These are phyloP conservation scores for Benincasa hispida DNA, from an alignment of 306 rosid genomes.

Conservation along the genomic window DNA sequence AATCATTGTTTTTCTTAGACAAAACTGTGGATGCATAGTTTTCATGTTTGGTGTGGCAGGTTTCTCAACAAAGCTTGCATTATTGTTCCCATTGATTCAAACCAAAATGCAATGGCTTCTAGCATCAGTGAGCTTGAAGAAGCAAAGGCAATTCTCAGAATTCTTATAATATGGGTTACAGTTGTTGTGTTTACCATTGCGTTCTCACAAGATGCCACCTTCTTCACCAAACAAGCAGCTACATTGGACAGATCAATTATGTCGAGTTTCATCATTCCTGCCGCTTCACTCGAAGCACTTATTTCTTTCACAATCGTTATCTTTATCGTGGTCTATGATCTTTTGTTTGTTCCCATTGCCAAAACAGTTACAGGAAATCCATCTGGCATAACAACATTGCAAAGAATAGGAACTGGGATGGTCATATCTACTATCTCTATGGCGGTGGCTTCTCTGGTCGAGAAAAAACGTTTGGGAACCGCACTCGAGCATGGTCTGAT, in stretches of 20 bases:
- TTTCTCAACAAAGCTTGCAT: slow-evolving; percentile 40
- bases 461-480: slow-evolving; percentile 38
- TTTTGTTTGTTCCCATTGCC: slow-evolving; percentile 37
- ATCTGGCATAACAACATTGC: slow-evolving; percentile 55
- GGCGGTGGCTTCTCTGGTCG: slow-evolving; percentile 41
- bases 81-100: slow-evolving; percentile 11
- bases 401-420: slow-evolving; percentile 57
- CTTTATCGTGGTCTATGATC: slow-evolving; percentile 38
- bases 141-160: slow-evolving; percentile 31
- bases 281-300: slow-evolving; percentile 48
- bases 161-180: slow-evolving; percentile 30
- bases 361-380: slow-evolving; percentile 35
- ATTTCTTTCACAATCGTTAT: slow-evolving; percentile 14
- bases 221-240: slow-evolving; percentile 42
- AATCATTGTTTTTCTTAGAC: not conserved
- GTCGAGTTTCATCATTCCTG: slow-evolving; percentile 28
- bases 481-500: slow-evolving; percentile 36
- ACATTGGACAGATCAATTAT: slow-evolving; percentile 38
- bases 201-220: slow-evolving; percentile 26
- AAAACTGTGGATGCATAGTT: not conserved
- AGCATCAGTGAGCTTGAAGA: slow-evolving; percentile 31
- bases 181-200: slow-evolving; percentile 21
- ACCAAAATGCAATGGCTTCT: slow-evolving; percentile 7
- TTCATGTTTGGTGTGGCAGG: slow-evolving; percentile 10
- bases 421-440: slow-evolving; percentile 23